A percentile compares a stretch with the other conserved stretches of the same genome.
These are phyloP conservation scores for Raphanus sativus DNA, from an alignment of 345 rosid species.

Conservation along the genomic window DNA sequence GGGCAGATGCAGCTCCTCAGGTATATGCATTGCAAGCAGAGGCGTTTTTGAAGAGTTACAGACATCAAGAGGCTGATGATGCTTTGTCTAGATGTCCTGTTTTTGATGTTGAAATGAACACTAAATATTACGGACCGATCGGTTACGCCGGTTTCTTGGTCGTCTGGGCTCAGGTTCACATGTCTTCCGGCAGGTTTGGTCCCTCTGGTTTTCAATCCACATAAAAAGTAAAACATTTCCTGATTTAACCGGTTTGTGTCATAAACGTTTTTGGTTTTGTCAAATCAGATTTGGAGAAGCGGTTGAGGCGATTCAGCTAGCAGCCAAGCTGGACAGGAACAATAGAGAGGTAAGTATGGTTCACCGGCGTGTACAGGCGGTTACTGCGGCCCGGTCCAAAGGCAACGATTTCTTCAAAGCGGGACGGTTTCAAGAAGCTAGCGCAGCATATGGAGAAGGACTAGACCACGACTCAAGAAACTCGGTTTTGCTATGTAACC, in stretches of 20 bases:
- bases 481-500: constrained; percentile 76
- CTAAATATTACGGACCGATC: constrained; percentile 70
- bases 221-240: background rate
- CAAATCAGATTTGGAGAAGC: constrained; percentile 64
- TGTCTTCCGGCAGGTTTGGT: constrained; percentile 81
- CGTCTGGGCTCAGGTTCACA: constrained; percentile 74
- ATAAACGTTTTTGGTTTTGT: background rate
- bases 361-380: constrained; percentile 51
- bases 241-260: background rate
- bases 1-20: constrained; percentile 89
- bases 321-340: constrained; percentile 61
- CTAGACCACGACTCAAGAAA: constrained; percentile 69
- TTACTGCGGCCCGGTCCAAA: constrained; percentile 54
- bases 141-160: constrained; percentile 63
- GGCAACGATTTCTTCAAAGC: constrained; percentile 76
- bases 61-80: constrained; percentile 77
- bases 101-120: constrained; percentile 57
- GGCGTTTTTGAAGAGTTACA: constrained; percentile 62
- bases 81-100: constrained; percentile 53
- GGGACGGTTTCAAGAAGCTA: constrained; percentile 55
- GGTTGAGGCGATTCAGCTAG: constrained; percentile 56
- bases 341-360: constrained; percentile 56
- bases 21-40: constrained; percentile 90
- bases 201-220: background rate
- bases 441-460: constrained; percentile 63